phyloP scores from a whole-genome alignment of 805 yeast genomes.

The Kuraishia ogatae region DNA sequence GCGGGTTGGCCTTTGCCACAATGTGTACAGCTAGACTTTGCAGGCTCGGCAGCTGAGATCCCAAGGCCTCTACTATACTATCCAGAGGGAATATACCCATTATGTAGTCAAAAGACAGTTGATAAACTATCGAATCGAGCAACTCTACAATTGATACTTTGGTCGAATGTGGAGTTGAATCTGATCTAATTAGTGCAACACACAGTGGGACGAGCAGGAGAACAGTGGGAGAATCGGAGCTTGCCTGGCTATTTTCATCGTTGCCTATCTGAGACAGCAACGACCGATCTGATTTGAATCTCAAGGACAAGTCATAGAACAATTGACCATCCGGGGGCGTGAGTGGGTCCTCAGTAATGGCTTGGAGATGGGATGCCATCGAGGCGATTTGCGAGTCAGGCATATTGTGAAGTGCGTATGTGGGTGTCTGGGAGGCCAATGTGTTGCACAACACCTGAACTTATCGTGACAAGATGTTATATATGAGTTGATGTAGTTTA shows the following conservation, averaged over 20 bases:
- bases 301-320: not conserved
- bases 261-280: not conserved
- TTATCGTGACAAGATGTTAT: too few relatives aligned
- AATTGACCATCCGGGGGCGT: not conserved
- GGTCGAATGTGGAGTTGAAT: not conserved
- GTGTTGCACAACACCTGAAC: too few relatives aligned
- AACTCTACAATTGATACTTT: conserved; percentile 8
- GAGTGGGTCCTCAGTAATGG: not conserved
- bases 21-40: conserved; percentile 16
- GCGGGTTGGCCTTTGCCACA: conserved; percentile 18
- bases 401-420: not conserved
- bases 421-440: too few relatives aligned
- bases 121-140: conserved; percentile 16
- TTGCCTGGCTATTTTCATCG: too few relatives aligned
- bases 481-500: too few relatives aligned
- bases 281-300: not conserved
- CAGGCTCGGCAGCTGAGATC: conserved; percentile 16
- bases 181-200: not conserved
- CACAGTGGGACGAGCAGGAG: not conserved
- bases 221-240: not conserved
- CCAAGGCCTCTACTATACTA: conserved; percentile 19
- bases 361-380: not conserved
- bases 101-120: conserved; percentile 20
- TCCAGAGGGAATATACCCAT: conserved; percentile 13
- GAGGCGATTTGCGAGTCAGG: not conserved